Evolutionary conservation across 768 basidiomycete species (phyloP), one percentile per base, ranked within the genome.

Genomic region (Suillus bovinus): DNA sequence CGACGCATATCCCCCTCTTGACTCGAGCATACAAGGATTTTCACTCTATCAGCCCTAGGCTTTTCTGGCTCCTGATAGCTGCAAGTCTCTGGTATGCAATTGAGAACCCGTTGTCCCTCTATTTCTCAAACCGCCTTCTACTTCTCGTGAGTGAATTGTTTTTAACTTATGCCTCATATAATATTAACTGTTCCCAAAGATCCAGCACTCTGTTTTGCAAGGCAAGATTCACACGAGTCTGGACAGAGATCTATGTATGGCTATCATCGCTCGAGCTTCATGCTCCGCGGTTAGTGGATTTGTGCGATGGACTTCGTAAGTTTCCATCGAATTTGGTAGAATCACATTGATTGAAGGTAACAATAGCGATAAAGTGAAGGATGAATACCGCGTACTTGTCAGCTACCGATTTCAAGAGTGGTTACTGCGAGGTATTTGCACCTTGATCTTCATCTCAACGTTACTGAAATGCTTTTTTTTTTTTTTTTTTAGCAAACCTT

Each of bases 121-220:
- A 71, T 63, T 58, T 73, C 22, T 66, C 72, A 16, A 73, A 68
- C 13, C 52, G 42, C n/a, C 31, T 71, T 17, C 54, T 73, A 39
- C 66, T 64, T 46, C 64, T 54, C 20, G 71, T 72, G 31, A 56
- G 71, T 61, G 14, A 24, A 11, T 20, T 29, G 6, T 16, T 41
- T 0, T 6, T 50, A 2, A 39, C 24, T 20, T 10, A 2, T 38
- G 36, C 10, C 34, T 56, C 24, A 3, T 24, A 39, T 11, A 33
- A n/a, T 33, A 39, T 27, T 20, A 5, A 39, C 3, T 20, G 17
- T 27, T 16, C 27, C 33, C 13, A 16, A 27, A 73, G 71, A 72
- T 73, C 16, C 72, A 73, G 27, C 65, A 36, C 16, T 61, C 61
- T 27, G 42, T 72, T 31, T 55, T 54, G 5, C 56, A 60, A 47